phyloP scores from a whole-genome alignment of 2,329 filamentous ascomycete species.

The Orbilia quercus region DNA sequence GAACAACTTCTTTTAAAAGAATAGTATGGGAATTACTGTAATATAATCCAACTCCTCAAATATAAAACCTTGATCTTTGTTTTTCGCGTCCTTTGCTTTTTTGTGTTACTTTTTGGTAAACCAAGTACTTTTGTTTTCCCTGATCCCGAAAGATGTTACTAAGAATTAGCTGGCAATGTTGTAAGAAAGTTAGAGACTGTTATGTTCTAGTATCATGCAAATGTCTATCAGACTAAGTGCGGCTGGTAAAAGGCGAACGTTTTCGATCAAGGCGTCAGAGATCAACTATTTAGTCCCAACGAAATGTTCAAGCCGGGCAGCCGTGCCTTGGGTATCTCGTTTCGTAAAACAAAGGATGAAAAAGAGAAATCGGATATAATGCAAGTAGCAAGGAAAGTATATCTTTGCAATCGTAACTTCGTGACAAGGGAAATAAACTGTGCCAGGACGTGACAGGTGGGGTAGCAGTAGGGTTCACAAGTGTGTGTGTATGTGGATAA shows the following conservation, averaged over 20 bases:
- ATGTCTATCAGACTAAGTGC: slow-evolving; percentile 55
- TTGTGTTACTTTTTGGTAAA: slow-evolving; percentile 25
- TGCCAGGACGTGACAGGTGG: slow-evolving; percentile 39
- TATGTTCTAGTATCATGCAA: slow-evolving; percentile 52
- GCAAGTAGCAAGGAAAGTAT: slow-evolving; percentile 3
- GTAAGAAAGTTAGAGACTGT: slow-evolving; percentile 35
- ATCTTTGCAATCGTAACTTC: slow-evolving; percentile 52
- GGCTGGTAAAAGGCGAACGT: slow-evolving; percentile 49
- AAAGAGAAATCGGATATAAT: slow-evolving; percentile 4
- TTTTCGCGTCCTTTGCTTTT: slow-evolving; percentile 31
- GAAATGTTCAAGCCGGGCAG: slow-evolving; percentile 34
- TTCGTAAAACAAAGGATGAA: slow-evolving; percentile 42
- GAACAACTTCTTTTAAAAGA: slow-evolving; percentile 39
- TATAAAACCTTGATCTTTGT: slow-evolving; percentile 31
- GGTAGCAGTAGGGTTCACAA: no score
- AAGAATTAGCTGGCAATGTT: slow-evolving; percentile 45
- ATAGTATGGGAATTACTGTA: slow-evolving; percentile 53
- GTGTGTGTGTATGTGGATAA: slow-evolving; percentile 13
- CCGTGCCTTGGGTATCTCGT: slow-evolving; percentile 43
- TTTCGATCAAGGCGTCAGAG: slow-evolving; percentile 56
- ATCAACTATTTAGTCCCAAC: slow-evolving; percentile 52
- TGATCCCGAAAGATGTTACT: slow-evolving; percentile 36
- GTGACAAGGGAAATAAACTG: slow-evolving; percentile 45
- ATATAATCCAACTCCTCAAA: slow-evolving; percentile 50
- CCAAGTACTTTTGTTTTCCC: slow-evolving; percentile 27